These are phyloP conservation scores for Corchorus capsularis DNA, from an alignment of 345 rosid species.

Conservation along the genomic window DNA sequence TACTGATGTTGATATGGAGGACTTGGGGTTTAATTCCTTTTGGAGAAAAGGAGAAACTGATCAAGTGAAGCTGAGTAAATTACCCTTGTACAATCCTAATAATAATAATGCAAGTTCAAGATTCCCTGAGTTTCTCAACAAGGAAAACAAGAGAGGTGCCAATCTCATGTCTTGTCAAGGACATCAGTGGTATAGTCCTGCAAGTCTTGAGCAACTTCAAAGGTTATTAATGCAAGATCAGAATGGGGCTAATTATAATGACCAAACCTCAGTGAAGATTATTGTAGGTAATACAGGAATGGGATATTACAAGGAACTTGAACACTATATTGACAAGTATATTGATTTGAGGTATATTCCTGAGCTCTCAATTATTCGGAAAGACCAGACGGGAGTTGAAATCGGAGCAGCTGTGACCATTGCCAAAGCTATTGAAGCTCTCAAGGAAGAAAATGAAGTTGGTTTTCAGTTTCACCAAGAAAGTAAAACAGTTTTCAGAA, in stretches of 20 bases:
- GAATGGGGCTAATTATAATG: background rate
- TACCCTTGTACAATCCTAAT: slow-evolving; percentile 46
- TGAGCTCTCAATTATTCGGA: slow-evolving; percentile 54
- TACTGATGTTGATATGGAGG: slow-evolving; percentile 82
- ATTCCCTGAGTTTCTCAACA: slow-evolving; percentile 77
- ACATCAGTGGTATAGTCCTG: slow-evolving; percentile 53
- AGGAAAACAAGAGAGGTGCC: slow-evolving; percentile 27
- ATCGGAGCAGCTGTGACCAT: slow-evolving; percentile 80
- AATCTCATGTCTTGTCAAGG: slow-evolving; percentile 39
- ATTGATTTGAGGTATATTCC: slow-evolving; percentile 59
- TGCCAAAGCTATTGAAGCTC: slow-evolving; percentile 57
- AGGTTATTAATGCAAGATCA: slow-evolving; percentile 27
- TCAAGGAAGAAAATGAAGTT: slow-evolving; percentile 38
- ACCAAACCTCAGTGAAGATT: slow-evolving; percentile 38
- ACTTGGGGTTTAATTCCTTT: slow-evolving; percentile 76
- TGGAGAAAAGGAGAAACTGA: slow-evolving; percentile 63
- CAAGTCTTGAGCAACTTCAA: slow-evolving; percentile 48
- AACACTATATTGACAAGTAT: slow-evolving; percentile 45
- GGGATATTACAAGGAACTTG: slow-evolving; percentile 70
- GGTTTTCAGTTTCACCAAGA: slow-evolving; percentile 12
- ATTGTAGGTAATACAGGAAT: slow-evolving; percentile 72
- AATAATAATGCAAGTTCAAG: slow-evolving; percentile 28
- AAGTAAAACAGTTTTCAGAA: slow-evolving; percentile 37
- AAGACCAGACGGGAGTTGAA: slow-evolving; percentile 49
- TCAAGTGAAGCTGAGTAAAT: slow-evolving; percentile 44